Base-by-base conservation (phyloP, 2,329 filamentous ascomycete species). In the Epichloe festucae region DNA sequence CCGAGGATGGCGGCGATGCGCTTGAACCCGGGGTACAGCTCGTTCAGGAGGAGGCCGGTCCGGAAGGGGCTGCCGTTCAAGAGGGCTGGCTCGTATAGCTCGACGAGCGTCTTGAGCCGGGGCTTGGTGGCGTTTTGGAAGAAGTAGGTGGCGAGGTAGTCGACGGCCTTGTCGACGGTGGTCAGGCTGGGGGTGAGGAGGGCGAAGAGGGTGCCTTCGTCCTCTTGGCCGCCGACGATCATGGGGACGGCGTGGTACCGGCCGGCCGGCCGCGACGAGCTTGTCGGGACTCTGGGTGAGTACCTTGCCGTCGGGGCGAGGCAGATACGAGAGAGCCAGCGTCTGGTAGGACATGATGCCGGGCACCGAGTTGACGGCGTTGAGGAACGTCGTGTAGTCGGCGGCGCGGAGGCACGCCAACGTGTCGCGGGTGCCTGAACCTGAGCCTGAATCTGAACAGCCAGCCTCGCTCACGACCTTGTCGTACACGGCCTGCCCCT, bases 11-110 rank as follows among this genome's bases (percentile, higher is more conserved):
- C 86, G 2, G 85, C 81, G 0, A 89, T 70, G 14, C 85, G 83
- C 67, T 90, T 91, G 73, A 81, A 90, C 57, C 87, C 78, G 0
- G 87, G 85, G 62, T 87, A 89, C 60, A 81, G 72, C 60, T 84
- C 81, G 68, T 91, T 87, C n/a, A 84, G 56, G 10, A 84, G 56
- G 10, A 76, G 55, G 1, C 77, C 72, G 0, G 86, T 90, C 48
- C 81, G 74, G 72, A 87, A 90, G 1, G 87, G 87, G 2, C 81
- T 85, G 36, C 87, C 87, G 17, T 75, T 54, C 8, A 72, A 68
- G 19, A 73, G 63, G 23, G 71, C 69, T n/a, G 74, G 64, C 2
- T 78, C 73, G 62, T 91, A 93, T 0, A 76, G 79, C 40, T 66
- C 67, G 8, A 90, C 77, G 0, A 89, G 69, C 2, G 64, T 68